Evolutionary conservation across 495 filamentous ascomycete genomes (phyloP).

Genomic region (Durotheca rogersii): DNA sequence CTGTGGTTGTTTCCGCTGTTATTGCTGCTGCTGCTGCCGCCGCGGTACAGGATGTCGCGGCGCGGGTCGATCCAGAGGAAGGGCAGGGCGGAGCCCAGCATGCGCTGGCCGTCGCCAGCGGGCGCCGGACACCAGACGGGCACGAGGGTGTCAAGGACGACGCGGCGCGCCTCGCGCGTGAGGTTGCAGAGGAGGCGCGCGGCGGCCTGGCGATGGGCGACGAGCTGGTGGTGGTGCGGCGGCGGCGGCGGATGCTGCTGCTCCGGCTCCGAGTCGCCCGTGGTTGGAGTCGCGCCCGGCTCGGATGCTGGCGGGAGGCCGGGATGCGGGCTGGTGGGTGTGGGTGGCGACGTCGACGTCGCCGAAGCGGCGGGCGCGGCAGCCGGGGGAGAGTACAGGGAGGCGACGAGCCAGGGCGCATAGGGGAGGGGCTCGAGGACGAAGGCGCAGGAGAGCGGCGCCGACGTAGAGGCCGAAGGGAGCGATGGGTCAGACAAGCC

Average conservation of each 20-base stretch:
- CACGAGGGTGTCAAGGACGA: conserved; percentile 3
- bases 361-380: no score
- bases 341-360: no score
- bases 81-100: neutral
- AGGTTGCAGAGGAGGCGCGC: neutral
- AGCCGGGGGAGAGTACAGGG: neutral
- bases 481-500: no score
- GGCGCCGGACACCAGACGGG: conserved; percentile 11
- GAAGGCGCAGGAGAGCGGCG: conserved; percentile 1
- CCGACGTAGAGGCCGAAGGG: neutral
- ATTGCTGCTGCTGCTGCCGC: neutral
- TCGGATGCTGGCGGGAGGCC: no score
- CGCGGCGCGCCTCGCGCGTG: conserved; percentile 13
- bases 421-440: neutral
- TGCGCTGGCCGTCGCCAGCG: neutral
- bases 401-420: neutral
- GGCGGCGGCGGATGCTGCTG: neutral
- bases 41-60: conserved; percentile 8
- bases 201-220: neutral
- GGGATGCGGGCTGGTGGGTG: neutral
- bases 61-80: conserved; percentile 13
- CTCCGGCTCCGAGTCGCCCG: no score
- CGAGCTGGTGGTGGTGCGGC: neutral
- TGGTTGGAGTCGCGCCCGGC: no score
- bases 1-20: no score